Percentiles rank a stretch among this genome's conserved stretches.
Evolutionary conservation across 2,329 filamentous ascomycete genomes (phyloP).

Genomic region (Stachybotrys chartarum): DNA sequence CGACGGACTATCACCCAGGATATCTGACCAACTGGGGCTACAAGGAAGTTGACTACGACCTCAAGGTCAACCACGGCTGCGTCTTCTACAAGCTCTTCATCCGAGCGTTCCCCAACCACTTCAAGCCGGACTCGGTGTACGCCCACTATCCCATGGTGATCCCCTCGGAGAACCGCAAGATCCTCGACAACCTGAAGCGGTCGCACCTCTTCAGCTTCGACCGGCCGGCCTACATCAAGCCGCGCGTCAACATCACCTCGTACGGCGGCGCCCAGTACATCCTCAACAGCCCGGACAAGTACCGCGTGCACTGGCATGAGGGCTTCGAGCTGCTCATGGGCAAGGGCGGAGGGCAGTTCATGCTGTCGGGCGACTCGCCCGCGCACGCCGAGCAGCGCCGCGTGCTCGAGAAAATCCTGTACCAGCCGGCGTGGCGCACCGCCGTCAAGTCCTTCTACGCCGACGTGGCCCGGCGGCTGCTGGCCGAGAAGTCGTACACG

Average conservation of each 20-base stretch:
- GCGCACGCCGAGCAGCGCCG: conserved; percentile 43
- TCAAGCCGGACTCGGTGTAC: conserved; percentile 71
- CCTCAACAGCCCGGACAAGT: conserved; percentile 52
- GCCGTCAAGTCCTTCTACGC: conserved; percentile 63
- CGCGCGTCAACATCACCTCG: conserved; percentile 50
- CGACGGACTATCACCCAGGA: conserved; percentile 65
- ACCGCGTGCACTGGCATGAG: conserved; percentile 58
- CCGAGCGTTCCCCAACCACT: conserved; percentile 73
- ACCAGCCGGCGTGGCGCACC: conserved; percentile 53
- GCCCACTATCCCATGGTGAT: conserved; percentile 70
- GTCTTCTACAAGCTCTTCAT: conserved; percentile 81
- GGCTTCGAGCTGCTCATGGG: conserved; percentile 58
- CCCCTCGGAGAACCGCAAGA: conserved; percentile 64
- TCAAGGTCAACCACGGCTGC: conserved; percentile 70
- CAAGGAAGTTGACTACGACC: conserved; percentile 65
- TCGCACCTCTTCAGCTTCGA: conserved; percentile 64
- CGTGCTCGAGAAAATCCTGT: conserved; percentile 50
- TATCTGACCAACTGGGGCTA: conserved; percentile 81
- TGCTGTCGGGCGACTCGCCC: conserved; percentile 44
- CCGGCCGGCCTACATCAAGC: conserved; percentile 44
- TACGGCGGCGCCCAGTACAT: conserved; percentile 56
- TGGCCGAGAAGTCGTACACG: conserved; percentile 58
- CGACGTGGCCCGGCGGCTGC: conserved; percentile 51
- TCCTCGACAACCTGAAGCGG: conserved; percentile 60
- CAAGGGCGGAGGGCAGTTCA: conserved; percentile 43